A percentile compares a stretch with the other conserved stretches of the same genome.
These are phyloP conservation scores for Suillus discolor DNA, from an alignment of 768 basidiomycete species.

Conservation along the genomic window DNA sequence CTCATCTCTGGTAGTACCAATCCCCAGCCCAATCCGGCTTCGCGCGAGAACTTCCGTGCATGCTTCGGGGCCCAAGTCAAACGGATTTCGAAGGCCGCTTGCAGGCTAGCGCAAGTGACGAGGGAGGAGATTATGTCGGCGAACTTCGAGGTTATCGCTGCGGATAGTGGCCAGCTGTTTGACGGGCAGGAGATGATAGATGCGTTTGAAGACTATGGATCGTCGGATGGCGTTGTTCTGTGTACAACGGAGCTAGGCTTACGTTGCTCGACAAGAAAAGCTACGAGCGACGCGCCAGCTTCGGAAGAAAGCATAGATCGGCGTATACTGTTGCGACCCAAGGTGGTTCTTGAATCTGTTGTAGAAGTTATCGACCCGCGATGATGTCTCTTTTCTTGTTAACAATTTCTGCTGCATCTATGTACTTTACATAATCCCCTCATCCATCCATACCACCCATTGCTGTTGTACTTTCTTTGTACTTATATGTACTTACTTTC, in stretches of 20 bases:
- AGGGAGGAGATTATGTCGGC: conserved; percentile 80
- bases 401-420: conserved; percentile 1
- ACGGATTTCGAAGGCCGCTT: conserved; percentile 65
- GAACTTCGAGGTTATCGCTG: conserved; percentile 68
- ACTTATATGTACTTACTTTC: conserved; percentile 17
- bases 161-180: conserved; percentile 55
- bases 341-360: conserved; percentile 77
- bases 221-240: conserved; percentile 53
- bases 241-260: conserved; percentile 76
- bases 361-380: conserved; percentile 48
- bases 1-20: conserved; percentile 60
- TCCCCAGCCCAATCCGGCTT: conserved; percentile 39
- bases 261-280: conserved; percentile 58
- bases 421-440: neutral
- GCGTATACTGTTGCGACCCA: conserved; percentile 67
- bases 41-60: conserved; percentile 43
- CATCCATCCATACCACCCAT: neutral
- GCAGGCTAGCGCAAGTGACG: conserved; percentile 62
- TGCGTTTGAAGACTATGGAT: conserved; percentile 62
- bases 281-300: conserved; percentile 23
- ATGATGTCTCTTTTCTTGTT: conserved; percentile 12
- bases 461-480: conserved; percentile 19
- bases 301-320: conserved; percentile 54
- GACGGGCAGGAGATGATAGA: conserved; percentile 57
- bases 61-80: conserved; percentile 63